Evolutionary conservation across 345 rosid genomes (phyloP).

Genomic region (Sonneratia alba): DNA sequence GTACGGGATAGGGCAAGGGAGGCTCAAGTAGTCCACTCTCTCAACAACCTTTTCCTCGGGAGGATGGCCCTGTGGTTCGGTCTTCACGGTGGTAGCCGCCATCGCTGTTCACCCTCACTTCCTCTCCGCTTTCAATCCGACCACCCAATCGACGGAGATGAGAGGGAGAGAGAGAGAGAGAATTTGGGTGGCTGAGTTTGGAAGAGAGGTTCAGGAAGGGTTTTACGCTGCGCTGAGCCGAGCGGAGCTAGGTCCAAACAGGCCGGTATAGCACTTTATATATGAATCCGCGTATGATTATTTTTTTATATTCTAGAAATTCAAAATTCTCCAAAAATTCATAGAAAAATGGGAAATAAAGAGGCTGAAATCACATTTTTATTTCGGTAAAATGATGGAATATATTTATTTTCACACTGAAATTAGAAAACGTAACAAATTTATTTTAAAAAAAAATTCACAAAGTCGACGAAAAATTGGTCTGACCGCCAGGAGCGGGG

Average conservation of each 20-base stretch:
- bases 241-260: background rate
- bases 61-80: slow-evolving; percentile 4
- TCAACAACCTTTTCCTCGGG: slow-evolving; percentile 23
- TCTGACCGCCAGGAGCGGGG: slow-evolving; percentile 11
- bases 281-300: no score
- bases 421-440: no score
- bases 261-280: no score
- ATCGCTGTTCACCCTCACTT: slow-evolving; percentile 2
- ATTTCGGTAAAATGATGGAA: no score
- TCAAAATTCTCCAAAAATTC: no score
- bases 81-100: slow-evolving; percentile 4
- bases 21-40: slow-evolving; percentile 60
- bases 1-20: slow-evolving; percentile 85
- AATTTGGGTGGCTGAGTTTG: background rate
- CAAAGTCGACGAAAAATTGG: no score
- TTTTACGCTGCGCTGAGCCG: slow-evolving; percentile 1
- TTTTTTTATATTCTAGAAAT: no score
- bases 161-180: background rate
- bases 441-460: no score
- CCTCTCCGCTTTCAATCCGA: slow-evolving; percentile 2
- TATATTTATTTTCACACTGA: no score
- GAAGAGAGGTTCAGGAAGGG: slow-evolving; percentile 16
- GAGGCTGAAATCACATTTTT: no score
- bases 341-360: no score
- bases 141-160: background rate